Evolutionary conservation across 1,139 yeast species (phyloP).

Genomic region (Sugiyamaella xylanicola): DNA sequence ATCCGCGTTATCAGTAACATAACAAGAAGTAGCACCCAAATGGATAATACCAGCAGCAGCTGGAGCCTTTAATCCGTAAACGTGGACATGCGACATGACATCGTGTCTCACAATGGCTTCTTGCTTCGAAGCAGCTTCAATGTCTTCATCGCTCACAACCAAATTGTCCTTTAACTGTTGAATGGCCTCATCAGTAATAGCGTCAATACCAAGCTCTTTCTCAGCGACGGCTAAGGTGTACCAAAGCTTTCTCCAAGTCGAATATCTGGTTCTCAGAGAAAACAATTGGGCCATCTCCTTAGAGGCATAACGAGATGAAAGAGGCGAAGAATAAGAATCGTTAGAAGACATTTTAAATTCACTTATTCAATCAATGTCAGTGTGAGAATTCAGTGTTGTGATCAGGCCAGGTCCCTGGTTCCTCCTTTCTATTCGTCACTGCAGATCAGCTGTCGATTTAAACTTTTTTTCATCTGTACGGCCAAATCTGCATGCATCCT

Average conservation of each 20-base stretch:
- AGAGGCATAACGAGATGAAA: slow-evolving; percentile 96
- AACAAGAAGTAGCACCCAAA: slow-evolving; percentile 98
- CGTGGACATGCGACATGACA: slow-evolving; percentile 99
- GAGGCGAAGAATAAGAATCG: slow-evolving; percentile 74
- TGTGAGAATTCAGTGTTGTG: too few species aligned
- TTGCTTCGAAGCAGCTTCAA: slow-evolving; percentile 83
- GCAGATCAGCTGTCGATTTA: background rate
- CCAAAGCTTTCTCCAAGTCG: slow-evolving; percentile 99
- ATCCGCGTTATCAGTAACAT: slow-evolving; percentile 97
- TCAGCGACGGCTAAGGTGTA: slow-evolving; percentile 94
- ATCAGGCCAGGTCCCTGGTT: background rate
- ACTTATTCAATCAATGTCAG: too few species aligned
- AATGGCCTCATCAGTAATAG: slow-evolving; percentile 88
- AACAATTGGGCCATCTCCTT: slow-evolving; percentile 94
- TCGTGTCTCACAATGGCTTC: slow-evolving; percentile 99
- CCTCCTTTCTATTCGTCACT: background rate
- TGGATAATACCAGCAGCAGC: slow-evolving; percentile 98
- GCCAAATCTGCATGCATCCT: background rate
- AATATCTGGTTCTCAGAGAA: slow-evolving; percentile 89
- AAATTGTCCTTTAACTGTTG: slow-evolving; percentile 78
- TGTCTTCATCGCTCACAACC: slow-evolving; percentile 88
- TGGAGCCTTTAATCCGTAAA: slow-evolving; percentile 89
- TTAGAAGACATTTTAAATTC: slow-evolving; percentile 31
- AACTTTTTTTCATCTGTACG: background rate
- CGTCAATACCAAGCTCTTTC: slow-evolving; percentile 79